A percentile compares a stretch with the other conserved stretches of the same genome.
phyloP scores from a whole-genome alignment of 257 asterid genomes.

The Solanum medicagineum region DNA sequence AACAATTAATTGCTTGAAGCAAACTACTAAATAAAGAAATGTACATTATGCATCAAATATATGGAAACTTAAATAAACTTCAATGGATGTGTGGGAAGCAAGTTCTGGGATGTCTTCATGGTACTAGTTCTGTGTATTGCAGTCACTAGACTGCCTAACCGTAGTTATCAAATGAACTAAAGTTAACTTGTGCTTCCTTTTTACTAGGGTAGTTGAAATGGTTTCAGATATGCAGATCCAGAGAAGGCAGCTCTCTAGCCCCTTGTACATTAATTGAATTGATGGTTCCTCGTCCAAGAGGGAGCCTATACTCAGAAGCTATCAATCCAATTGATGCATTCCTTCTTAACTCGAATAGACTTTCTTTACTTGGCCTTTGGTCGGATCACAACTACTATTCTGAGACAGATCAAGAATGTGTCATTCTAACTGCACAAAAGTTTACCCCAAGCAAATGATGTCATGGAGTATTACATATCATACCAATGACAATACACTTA shows the following conservation, averaged over 20 bases:
- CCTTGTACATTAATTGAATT: neutral
- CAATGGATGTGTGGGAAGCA: neutral
- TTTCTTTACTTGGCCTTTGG: neutral
- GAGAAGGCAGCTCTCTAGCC: neutral
- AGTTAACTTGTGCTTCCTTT: neutral
- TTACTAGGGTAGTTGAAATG: neutral
- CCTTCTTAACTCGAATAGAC: neutral
- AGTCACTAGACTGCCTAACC: neutral
- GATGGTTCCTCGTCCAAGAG: neutral
- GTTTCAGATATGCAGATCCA: neutral
- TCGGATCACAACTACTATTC: neutral
- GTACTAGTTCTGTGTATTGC: neutral
- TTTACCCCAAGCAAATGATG: neutral
- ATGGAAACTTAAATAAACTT: neutral
- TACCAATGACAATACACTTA: neutral
- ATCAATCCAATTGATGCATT: neutral
- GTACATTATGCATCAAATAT: neutral
- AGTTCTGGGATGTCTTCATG: neutral
- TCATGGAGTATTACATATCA: neutral
- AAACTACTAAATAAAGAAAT: conserved; percentile 13
- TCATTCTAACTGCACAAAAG: neutral
- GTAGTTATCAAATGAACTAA: neutral
- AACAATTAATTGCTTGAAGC: conserved; percentile 15
- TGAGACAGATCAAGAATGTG: neutral
- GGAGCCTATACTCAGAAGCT: neutral